Conservation (phyloP, 1,139 yeast species). For the Nakaseomyces delphensis region DNA sequence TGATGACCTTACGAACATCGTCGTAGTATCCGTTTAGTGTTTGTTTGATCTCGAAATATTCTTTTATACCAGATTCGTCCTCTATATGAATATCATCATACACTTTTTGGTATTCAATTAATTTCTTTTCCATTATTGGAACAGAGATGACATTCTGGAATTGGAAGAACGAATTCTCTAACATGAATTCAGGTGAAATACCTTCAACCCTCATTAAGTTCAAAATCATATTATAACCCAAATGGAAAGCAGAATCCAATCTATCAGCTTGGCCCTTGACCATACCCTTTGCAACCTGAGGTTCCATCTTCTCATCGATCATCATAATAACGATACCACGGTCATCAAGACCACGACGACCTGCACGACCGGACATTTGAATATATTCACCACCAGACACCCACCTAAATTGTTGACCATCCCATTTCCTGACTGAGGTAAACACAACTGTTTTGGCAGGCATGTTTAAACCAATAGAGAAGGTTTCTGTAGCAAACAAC, state of each 20-base stretch:
- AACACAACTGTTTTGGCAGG: slow-evolving; percentile 98
- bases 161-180: slow-evolving; percentile 88
- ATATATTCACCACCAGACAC: slow-evolving; percentile 98
- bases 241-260: slow-evolving; percentile 90
- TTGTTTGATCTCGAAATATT: slow-evolving; percentile 71
- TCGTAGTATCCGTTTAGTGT: slow-evolving; percentile 61
- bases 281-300: slow-evolving; percentile 98
- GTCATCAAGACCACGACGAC: slow-evolving; percentile 98
- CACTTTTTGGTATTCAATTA: slow-evolving; percentile 45
- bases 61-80: slow-evolving; percentile 65
- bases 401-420: slow-evolving; percentile 95
- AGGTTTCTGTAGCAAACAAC: slow-evolving; percentile 94
- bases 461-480: slow-evolving; percentile 95
- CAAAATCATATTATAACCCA: slow-evolving; percentile 94
- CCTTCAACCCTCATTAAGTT: slow-evolving; percentile 96
- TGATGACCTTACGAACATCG: slow-evolving; percentile 77
- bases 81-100: slow-evolving; percentile 48
- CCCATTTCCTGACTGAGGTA: slow-evolving; percentile 97
- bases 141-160: slow-evolving; percentile 90
- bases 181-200: slow-evolving; percentile 94
- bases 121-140: slow-evolving; percentile 66
- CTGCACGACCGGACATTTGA: slow-evolving; percentile 99
- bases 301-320: slow-evolving; percentile 99
- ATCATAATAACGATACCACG: slow-evolving; percentile 98
- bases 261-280: slow-evolving; percentile 97